These are phyloP conservation scores for Pythium rhizo-oryzae DNA, from an alignment of 352 stramenopile genomes.

Conservation along the genomic window DNA sequence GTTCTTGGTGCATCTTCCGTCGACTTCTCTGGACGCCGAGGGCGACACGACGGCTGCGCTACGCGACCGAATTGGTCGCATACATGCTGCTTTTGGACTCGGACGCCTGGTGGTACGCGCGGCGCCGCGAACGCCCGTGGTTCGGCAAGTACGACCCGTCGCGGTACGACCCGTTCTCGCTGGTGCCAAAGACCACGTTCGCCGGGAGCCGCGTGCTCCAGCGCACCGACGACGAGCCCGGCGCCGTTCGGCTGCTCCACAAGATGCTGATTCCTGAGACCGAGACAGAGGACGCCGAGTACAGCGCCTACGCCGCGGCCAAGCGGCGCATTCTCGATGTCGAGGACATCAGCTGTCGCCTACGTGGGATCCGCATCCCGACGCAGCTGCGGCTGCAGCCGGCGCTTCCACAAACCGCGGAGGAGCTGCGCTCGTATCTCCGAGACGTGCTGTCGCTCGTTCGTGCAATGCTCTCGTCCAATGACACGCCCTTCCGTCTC, in stretches of 20 bases:
- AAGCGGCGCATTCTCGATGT: constrained; percentile 5
- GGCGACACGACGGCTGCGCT: background rate
- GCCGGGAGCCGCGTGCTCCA: background rate
- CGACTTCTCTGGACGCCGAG: background rate
- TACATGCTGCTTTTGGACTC: constrained; percentile 1
- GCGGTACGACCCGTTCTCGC: background rate
- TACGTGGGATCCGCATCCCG: background rate
- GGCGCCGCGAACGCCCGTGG: background rate
- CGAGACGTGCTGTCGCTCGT: background rate
- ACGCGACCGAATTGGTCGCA: constrained; percentile 6
- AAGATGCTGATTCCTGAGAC: background rate
- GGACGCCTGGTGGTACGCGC: constrained; percentile 4
- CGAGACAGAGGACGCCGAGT: background rate
- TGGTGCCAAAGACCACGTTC: constrained; percentile 6
- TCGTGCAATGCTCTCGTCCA: background rate
- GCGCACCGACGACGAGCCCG: background rate
- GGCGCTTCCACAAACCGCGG: background rate
- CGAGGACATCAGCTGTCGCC: background rate
- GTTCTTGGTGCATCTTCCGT: constrained; percentile 9
- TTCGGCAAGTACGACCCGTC: constrained; percentile 1
- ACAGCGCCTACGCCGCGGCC: background rate
- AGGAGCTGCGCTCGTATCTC: background rate
- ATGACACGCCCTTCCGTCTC: background rate
- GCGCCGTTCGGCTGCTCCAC: background rate
- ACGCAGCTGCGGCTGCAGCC: background rate